Evolutionary conservation across 108 stramenopile genomes (phyloP), one percentile per base, ranked within the genome.

Genomic region (Nitzschia putrida): DNA sequence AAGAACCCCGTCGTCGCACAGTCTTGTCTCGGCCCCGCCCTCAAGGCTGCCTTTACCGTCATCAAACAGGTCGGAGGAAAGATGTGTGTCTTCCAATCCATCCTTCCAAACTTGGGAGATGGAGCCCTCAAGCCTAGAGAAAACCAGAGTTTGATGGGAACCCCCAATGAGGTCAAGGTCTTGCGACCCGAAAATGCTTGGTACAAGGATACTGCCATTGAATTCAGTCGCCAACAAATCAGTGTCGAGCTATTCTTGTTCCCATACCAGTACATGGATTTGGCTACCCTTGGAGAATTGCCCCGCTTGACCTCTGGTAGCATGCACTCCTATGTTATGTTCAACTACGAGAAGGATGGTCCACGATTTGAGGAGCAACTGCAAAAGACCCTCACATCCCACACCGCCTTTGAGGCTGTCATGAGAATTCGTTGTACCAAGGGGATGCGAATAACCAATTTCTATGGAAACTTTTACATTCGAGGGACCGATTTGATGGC

Each of bases 391-490:
- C 75, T 98, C 68, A 93, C 95, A 18, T 85, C 95, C 38, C 64
- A 75, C 26, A 97, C 95, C 18, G 96, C 90, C 16, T 97, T 97
- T 74, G 98, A 99, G 81, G 89, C 97, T 16, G 98, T 99, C 52
- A 95, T 98, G 94, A 85, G 98, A 14, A 95, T 98, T 57, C 92
- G 98, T 26, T 94, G 93, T 60, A 96, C 96, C 22, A 81, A 94
- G 64, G 98, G 98, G 44, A 87, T 99, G 86, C 81, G 91, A 49
- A 92, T 98, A 57, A 80, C 82, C 59, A 94, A 95, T 69, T 98
- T 97, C 77, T 96, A 96, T 74, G 98, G 98, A 16, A 99, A 98
- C 74, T 98, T 96, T 66, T 95, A 81, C 74, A 93, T 99, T 80
- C 88, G 98, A 3, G 98, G 97, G 18, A 85, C 92, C 23, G 98